These are phyloP conservation scores for Rhizophagus sp. DNA, from an alignment of 192 early-diverging fungal species.

Conservation along the genomic window DNA sequence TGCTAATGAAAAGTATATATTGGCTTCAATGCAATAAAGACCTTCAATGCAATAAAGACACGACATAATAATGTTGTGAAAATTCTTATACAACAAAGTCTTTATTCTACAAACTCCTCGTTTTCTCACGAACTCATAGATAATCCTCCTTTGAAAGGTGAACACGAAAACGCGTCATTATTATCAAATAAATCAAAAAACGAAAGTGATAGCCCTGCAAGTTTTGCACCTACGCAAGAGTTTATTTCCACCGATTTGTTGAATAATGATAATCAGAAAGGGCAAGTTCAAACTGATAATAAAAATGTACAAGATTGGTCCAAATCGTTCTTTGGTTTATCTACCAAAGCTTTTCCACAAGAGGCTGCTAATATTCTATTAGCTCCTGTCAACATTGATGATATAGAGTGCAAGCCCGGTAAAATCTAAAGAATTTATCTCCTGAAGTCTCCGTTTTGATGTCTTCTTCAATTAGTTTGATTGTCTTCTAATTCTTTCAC, in stretches of 20 bases:
- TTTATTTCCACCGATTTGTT: neutral
- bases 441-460: too few relatives aligned
- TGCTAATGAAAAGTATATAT: neutral
- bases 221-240: neutral
- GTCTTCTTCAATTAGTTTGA: neutral
- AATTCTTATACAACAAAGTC: neutral
- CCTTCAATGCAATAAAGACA: neutral
- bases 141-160: neutral
- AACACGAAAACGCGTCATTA: neutral
- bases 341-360: conserved; percentile 69
- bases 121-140: neutral
- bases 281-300: neutral
- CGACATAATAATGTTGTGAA: neutral
- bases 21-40: neutral
- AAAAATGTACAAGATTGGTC: conserved; percentile 54
- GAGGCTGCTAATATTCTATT: conserved; percentile 71
- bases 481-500: too few relatives aligned
- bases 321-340: conserved; percentile 72
- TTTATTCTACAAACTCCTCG: neutral
- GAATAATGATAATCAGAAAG: neutral
- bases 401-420: neutral
- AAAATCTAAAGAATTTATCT: neutral
- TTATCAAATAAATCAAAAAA: neutral
- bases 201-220: neutral
- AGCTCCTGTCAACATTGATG: conserved; percentile 40